phyloP scores from a whole-genome alignment of 169 alveolate genomes.

The Plasmodium coatneyi region DNA sequence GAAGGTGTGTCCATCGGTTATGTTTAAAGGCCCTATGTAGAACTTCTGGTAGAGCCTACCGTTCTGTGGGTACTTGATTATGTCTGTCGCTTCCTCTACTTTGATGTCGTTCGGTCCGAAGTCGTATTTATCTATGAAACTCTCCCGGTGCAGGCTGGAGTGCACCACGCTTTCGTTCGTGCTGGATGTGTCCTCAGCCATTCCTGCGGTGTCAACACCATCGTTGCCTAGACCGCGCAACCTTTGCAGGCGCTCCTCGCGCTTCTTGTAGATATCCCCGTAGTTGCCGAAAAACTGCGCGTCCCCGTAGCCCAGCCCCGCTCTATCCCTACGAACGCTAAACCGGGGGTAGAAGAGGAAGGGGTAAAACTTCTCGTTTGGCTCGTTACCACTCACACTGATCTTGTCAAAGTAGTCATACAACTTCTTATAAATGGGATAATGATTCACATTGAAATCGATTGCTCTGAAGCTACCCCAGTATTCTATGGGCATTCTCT shows the following conservation, averaged over 20 bases:
- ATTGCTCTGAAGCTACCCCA: conserved; percentile 87
- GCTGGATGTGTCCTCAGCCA: neutral
- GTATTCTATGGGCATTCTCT: conserved; percentile 83
- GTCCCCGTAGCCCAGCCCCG: conserved; percentile 82
- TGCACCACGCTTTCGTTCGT: conserved; percentile 12
- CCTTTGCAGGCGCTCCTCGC: conserved; percentile 75
- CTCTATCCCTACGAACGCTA: conserved; percentile 76
- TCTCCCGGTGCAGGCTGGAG: conserved; percentile 36
- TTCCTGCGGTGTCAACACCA: neutral
- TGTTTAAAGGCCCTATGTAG: conserved; percentile 87
- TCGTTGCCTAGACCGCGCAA: conserved; percentile 10
- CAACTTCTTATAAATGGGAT: conserved; percentile 77
- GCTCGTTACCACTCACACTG: conserved; percentile 78
- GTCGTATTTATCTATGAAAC: conserved; percentile 58
- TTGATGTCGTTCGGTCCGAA: conserved; percentile 70
- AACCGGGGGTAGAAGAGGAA: conserved; percentile 80
- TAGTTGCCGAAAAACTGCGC: conserved; percentile 81
- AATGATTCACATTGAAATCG: conserved; percentile 65
- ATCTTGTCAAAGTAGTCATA: conserved; percentile 75
- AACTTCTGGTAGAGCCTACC: conserved; percentile 88
- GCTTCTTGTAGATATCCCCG: conserved; percentile 75
- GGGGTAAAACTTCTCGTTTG: conserved; percentile 76
- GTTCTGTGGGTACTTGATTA: conserved; percentile 55
- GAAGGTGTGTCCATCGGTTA: conserved; percentile 88
- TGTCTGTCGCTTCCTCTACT: conserved; percentile 71